Conservation (phyloP, 352 stramenopile species). For the Globisporangium spiculum region DNA sequence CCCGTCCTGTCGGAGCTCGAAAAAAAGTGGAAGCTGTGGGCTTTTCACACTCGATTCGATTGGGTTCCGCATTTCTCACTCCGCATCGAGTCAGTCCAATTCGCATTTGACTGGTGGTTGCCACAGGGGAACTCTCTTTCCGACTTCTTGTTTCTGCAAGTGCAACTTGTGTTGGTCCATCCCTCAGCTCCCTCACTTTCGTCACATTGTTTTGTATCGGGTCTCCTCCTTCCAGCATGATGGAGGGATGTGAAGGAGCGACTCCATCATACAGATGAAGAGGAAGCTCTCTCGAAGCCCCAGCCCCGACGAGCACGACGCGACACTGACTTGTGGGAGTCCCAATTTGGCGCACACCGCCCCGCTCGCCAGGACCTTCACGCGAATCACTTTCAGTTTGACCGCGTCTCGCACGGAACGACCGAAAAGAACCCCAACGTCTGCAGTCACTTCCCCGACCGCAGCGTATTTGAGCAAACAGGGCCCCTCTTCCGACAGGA, state of each 20-base stretch:
- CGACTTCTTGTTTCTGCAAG: conserved; percentile 1
- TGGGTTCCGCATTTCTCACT: background rate
- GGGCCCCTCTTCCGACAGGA: background rate
- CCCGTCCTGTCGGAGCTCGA: background rate
- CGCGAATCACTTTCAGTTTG: conserved; percentile 16
- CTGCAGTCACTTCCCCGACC: conserved; percentile 4
- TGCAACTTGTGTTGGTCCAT: background rate
- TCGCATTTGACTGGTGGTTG: background rate
- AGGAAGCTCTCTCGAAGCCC: background rate
- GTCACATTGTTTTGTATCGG: background rate
- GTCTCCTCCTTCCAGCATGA: background rate
- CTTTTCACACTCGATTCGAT: background rate
- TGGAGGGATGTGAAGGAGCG: conserved; percentile 1
- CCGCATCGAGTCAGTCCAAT: conserved; percentile 11
- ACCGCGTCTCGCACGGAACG: conserved; percentile 5
- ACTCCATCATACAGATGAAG: background rate
- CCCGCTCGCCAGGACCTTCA: background rate
- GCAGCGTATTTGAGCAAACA: conserved; percentile 12
- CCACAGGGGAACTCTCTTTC: background rate
- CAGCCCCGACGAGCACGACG: background rate
- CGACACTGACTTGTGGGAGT: background rate
- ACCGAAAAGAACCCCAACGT: conserved; percentile 10
- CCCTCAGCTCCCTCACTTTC: background rate
- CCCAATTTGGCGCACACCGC: background rate
- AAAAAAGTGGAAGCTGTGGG: background rate